phyloP scores from a whole-genome alignment of 768 basidiomycete genomes.

The Rubroboletus satanas region DNA sequence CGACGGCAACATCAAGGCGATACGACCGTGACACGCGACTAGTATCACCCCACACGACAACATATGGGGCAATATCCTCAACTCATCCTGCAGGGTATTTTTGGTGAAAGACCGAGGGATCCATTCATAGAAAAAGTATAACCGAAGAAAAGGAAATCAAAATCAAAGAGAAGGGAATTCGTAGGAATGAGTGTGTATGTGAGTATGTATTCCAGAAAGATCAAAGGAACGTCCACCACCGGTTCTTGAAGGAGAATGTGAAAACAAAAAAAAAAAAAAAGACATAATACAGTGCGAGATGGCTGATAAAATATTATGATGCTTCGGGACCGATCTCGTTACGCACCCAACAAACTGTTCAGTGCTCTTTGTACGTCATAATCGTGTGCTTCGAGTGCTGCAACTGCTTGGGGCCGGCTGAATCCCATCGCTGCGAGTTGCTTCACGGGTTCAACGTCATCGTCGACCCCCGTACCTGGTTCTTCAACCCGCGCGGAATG shows the following conservation, averaged over 20 bases:
- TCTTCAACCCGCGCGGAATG: constrained; percentile 47
- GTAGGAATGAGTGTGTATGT: constrained; percentile 31
- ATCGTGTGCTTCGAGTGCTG: constrained; percentile 77
- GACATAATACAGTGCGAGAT: constrained; percentile 17
- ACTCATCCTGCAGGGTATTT: not conserved
- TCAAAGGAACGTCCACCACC: constrained; percentile 11
- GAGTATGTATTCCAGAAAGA: constrained; percentile 27
- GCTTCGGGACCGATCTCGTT: constrained; percentile 11
- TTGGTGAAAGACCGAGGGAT: constrained; percentile 13
- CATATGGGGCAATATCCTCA: not conserved
- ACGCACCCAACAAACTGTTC: constrained; percentile 60
- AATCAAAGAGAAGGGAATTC: not conserved
- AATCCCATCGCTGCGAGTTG: constrained; percentile 91
- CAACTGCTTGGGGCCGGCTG: constrained; percentile 73
- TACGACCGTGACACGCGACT: too few relatives aligned
- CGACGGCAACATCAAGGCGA: too few relatives aligned
- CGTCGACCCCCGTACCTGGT: constrained; percentile 45
- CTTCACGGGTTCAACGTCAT: constrained; percentile 74
- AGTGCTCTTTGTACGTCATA: constrained; percentile 80
- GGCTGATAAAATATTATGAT: constrained; percentile 15
- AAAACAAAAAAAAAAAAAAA: not conserved
- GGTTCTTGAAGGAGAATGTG: constrained; percentile 14
- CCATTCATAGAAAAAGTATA: constrained; percentile 10
- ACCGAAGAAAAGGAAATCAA: not conserved
- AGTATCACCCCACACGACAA: not conserved